phyloP scores from a whole-genome alignment of 164 flowering plant species.

The Aristolochia fimbriata region DNA sequence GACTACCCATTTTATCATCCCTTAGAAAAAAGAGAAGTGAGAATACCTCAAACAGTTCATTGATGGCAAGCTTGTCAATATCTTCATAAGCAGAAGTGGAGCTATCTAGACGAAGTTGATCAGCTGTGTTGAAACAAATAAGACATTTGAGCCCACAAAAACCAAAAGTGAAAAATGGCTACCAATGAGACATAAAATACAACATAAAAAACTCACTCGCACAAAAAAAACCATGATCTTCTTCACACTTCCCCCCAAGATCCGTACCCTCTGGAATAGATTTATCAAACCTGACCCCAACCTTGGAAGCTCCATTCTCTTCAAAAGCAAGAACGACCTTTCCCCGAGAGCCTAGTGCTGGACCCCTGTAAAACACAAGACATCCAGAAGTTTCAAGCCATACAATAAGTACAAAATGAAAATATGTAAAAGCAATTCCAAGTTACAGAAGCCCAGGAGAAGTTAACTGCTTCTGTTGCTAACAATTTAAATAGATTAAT shows the following conservation, averaged over 20 bases:
- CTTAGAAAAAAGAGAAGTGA: neutral
- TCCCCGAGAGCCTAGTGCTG: slow-evolving; percentile 59
- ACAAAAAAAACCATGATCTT: slow-evolving; percentile 86
- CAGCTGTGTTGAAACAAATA: slow-evolving; percentile 30
- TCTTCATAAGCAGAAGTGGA: slow-evolving; percentile 50
- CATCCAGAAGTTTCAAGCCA: neutral
- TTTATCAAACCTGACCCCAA: slow-evolving; percentile 87
- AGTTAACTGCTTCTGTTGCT: neutral
- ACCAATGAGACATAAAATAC: neutral
- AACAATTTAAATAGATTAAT: neutral
- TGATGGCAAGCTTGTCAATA: slow-evolving; percentile 52
- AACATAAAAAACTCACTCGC: slow-evolving; percentile 33
- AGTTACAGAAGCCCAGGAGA: neutral
- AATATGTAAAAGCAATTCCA: neutral
- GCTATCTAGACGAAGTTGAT: slow-evolving; percentile 46
- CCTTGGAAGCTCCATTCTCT: slow-evolving; percentile 63
- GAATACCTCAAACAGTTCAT: slow-evolving; percentile 78
- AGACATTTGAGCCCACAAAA: neutral
- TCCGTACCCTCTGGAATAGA: slow-evolving; percentile 67
- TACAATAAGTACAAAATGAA: neutral
- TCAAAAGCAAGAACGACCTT: slow-evolving; percentile 68
- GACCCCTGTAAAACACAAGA: slow-evolving; percentile 39
- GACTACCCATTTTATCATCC: no score
- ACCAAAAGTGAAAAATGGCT: neutral
- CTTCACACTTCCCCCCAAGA: slow-evolving; percentile 79